These are phyloP conservation scores for Emmonsiellopsis sp. DNA, from an alignment of 2,329 filamentous ascomycete genomes.

Conservation along the genomic window DNA sequence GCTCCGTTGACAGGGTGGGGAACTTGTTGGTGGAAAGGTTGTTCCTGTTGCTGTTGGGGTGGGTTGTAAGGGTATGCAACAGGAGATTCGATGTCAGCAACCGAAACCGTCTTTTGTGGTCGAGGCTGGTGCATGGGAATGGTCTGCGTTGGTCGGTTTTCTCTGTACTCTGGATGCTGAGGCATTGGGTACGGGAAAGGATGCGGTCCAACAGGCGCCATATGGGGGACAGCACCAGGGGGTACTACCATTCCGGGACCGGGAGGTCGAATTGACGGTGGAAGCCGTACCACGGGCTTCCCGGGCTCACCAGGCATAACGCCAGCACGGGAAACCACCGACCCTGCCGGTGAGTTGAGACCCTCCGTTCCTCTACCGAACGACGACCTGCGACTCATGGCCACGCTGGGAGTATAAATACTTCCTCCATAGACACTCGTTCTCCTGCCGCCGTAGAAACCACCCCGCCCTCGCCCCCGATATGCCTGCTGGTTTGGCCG, in stretches of 20 bases:
- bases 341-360: constrained; percentile 72
- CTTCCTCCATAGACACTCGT: constrained; percentile 80
- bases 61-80: constrained; percentile 51
- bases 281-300: constrained; percentile 74
- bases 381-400: constrained; percentile 83
- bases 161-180: constrained; percentile 48
- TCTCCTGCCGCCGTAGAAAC: constrained; percentile 61
- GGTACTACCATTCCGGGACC: constrained; percentile 14
- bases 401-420: constrained; percentile 74
- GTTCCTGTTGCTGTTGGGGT: constrained; percentile 60
- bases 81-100: constrained; percentile 85
- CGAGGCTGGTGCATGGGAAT: constrained; percentile 87
- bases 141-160: constrained; percentile 48
- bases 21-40: constrained; percentile 93
- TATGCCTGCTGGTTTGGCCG: constrained; percentile 81
- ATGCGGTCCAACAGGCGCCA: constrained; percentile 22
- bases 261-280: constrained; percentile 47
- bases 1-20: constrained; percentile 61
- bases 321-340: constrained; percentile 61
- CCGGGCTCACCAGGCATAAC: constrained; percentile 50
- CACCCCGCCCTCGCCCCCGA: constrained; percentile 52
- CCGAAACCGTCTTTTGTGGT: constrained; percentile 87
- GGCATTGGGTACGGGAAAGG: constrained; percentile 45
- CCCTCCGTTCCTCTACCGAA: constrained; percentile 61
- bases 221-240: constrained; percentile 1